A percentile compares a stretch with the other conserved stretches of the same genome.
Conservation (phyloP, 768 basidiomycete genomes). For the Hericium coralloides region DNA sequence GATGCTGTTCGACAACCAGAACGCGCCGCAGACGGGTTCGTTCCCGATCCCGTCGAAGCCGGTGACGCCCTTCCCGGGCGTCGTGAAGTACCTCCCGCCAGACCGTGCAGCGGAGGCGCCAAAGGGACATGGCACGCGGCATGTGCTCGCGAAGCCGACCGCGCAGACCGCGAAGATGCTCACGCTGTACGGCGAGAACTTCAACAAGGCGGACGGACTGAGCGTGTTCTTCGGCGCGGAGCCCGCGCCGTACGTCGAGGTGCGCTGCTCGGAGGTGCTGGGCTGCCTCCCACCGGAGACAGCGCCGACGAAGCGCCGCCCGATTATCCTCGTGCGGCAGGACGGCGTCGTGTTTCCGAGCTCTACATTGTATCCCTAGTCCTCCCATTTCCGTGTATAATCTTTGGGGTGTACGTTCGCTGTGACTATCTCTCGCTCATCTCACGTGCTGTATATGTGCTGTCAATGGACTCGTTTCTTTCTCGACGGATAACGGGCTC, state of each 20-base stretch:
- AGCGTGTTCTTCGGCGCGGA: slow-evolving; percentile 82
- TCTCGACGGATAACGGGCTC: not conserved
- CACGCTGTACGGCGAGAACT: slow-evolving; percentile 85
- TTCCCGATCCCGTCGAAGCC: slow-evolving; percentile 78
- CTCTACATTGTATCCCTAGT: slow-evolving; percentile 70
- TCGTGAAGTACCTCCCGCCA: slow-evolving; percentile 86
- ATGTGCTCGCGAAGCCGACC: slow-evolving; percentile 66
- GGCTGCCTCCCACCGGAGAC: slow-evolving; percentile 74
- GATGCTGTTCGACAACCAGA: slow-evolving; percentile 72
- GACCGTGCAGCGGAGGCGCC: slow-evolving; percentile 81
- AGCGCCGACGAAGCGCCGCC: slow-evolving; percentile 58
- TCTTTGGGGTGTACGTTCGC: not conserved
- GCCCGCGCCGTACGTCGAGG: slow-evolving; percentile 80
- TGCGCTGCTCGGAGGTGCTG: slow-evolving; percentile 79
- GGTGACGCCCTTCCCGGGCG: slow-evolving; percentile 77
- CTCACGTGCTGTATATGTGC: slow-evolving; percentile 5
- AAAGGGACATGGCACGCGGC: slow-evolving; percentile 62
- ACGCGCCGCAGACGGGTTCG: slow-evolving; percentile 57
- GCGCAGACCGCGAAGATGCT: slow-evolving; percentile 74
- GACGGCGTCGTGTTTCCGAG: slow-evolving; percentile 89
- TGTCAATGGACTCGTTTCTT: not conserved
- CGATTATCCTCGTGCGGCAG: slow-evolving; percentile 72
- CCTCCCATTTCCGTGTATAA: slow-evolving; percentile 3
- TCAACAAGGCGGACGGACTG: slow-evolving; percentile 73
- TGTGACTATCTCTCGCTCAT: not conserved